phyloP scores from a whole-genome alignment of 2,329 filamentous ascomycete genomes.

The Orbilia oligospora region DNA sequence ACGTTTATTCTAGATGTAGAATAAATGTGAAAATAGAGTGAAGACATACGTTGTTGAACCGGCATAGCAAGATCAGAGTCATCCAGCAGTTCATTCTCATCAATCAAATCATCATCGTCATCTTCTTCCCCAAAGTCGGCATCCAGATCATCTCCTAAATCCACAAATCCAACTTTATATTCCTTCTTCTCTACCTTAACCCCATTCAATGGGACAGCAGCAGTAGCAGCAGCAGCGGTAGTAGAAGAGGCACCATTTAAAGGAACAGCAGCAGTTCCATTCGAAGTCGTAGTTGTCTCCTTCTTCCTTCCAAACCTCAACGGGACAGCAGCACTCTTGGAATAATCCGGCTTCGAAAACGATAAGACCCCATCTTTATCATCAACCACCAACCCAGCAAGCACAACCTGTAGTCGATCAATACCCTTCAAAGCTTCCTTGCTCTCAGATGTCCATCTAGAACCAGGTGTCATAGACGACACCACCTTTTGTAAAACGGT shows the following conservation, averaged over 20 bases:
- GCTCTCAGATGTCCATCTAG: conserved; percentile 70
- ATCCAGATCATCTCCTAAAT: conserved; percentile 76
- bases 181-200: conserved; percentile 62
- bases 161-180: conserved; percentile 77
- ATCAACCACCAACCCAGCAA: conserved; percentile 77
- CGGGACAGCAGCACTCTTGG: conserved; percentile 65
- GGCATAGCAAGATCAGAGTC: conserved; percentile 86
- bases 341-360: conserved; percentile 69
- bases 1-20: conserved; percentile 60
- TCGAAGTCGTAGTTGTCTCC: conserved; percentile 64
- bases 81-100: conserved; percentile 88
- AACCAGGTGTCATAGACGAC: conserved; percentile 79
- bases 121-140: conserved; percentile 74
- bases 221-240: conserved; percentile 64
- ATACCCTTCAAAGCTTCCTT: conserved; percentile 62
- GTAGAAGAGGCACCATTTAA: conserved; percentile 26
- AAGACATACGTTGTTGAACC: conserved; percentile 81
- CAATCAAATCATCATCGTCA: conserved; percentile 87
- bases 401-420: conserved; percentile 82
- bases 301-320: conserved; percentile 78
- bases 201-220: conserved; percentile 48
- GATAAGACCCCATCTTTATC: conserved; percentile 59
- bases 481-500: conserved; percentile 70
- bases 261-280: conserved; percentile 64
- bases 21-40: too few relatives aligned